Evolutionary conservation across 2,329 filamentous ascomycete species (phyloP).

Genomic region (Verticillium nubilum): DNA sequence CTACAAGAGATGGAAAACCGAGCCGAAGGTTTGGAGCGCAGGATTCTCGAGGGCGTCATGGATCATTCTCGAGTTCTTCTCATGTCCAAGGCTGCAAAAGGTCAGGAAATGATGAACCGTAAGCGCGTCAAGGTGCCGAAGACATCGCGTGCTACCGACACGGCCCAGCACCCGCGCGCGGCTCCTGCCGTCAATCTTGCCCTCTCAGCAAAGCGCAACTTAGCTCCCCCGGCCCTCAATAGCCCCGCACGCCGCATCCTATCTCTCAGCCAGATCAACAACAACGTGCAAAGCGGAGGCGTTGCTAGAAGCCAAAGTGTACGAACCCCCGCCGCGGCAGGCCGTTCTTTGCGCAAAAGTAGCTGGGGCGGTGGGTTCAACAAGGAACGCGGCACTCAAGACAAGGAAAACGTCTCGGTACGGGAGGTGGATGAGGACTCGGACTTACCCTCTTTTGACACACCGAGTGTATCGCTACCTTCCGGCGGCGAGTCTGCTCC

Average conservation of each 20-base stretch:
- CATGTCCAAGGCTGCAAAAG: conserved; percentile 58
- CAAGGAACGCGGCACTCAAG: conserved; percentile 47
- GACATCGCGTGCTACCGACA: conserved; percentile 16
- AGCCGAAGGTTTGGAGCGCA: conserved; percentile 82
- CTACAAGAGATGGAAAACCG: conserved; percentile 85
- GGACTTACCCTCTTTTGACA: conserved; percentile 9
- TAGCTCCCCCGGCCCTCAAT: conserved; percentile 37
- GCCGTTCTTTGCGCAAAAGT: conserved; percentile 53
- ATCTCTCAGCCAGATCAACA: conserved; percentile 83
- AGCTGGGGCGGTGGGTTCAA: conserved; percentile 58
- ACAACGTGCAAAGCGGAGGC: conserved; percentile 59
- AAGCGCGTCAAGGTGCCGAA: conserved; percentile 48
- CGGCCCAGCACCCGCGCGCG: conserved; percentile 9
- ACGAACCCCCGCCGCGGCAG: conserved; percentile 47
- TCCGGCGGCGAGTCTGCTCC: conserved; percentile 11
- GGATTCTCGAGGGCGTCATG: conserved; percentile 92
- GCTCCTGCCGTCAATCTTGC: conserved; percentile 45
- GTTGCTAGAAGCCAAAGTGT: conserved; percentile 77
- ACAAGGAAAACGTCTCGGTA: conserved; percentile 59
- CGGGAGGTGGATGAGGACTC: conserved; percentile 60
- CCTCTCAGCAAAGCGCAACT: conserved; percentile 45
- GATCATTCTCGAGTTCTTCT: conserved; percentile 92
- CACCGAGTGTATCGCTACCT: conserved; percentile 1
- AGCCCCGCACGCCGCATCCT: conserved; percentile 73
- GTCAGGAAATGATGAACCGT: conserved; percentile 51